These are phyloP conservation scores for Pleurostoma richardsiae DNA, from an alignment of 2,329 filamentous ascomycete species.

Conservation along the genomic window DNA sequence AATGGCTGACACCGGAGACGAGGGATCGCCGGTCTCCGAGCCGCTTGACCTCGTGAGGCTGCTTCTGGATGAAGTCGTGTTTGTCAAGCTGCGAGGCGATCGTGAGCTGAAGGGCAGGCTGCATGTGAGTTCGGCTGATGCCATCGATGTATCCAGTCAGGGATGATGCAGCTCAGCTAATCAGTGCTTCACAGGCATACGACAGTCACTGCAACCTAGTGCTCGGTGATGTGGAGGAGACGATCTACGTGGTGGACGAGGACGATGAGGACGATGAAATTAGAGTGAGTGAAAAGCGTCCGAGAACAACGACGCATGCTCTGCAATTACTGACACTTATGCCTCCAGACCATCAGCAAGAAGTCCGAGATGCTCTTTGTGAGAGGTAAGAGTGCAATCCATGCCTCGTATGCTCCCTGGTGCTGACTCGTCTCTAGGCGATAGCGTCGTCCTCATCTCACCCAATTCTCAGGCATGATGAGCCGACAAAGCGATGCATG, in stretches of 20 bases:
- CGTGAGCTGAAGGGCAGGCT: conserved; percentile 91
- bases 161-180: no score
- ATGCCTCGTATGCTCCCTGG: background rate
- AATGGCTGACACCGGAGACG: conserved; percentile 84
- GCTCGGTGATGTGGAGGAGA: conserved; percentile 94
- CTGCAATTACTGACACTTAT: background rate
- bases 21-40: conserved; percentile 71
- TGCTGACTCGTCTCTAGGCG: conserved; percentile 11
- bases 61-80: conserved; percentile 90
- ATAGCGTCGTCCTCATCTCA: conserved; percentile 23
- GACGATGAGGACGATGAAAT: conserved; percentile 75
- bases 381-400: conserved; percentile 61
- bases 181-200: conserved; percentile 64
- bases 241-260: conserved; percentile 88
- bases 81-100: conserved; percentile 94
- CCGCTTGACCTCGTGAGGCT: conserved; percentile 94
- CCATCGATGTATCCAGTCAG: no score
- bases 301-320: no score
- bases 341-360: conserved; percentile 76
- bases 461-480: conserved; percentile 13
- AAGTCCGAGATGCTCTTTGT: conserved; percentile 99
- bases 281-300: conserved; percentile 48
- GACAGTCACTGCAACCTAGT: conserved; percentile 98
- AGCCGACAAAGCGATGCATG: no score
- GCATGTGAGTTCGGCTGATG: conserved; percentile 54